Conservation (phyloP, 2,329 filamentous ascomycete species). For the Paecilomyces formosus region DNA sequence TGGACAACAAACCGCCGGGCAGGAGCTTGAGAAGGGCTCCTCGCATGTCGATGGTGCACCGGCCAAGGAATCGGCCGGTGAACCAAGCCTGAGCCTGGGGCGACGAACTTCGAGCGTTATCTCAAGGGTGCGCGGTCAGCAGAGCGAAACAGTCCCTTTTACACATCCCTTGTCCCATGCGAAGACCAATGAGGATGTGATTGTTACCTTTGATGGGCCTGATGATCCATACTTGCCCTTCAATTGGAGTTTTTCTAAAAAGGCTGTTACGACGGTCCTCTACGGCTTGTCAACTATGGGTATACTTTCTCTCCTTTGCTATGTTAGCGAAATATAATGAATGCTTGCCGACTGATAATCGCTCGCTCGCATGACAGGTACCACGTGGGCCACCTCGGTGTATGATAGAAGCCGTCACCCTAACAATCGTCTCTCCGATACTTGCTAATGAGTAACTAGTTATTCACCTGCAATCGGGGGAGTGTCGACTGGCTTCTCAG, state of each 20-base stretch:
- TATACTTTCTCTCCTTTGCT: conserved; percentile 9
- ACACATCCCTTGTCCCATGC: conserved; percentile 34
- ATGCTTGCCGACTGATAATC: conserved; percentile 16
- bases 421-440: no score
- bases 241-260: conserved; percentile 66
- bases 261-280: conserved; percentile 57
- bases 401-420: conserved; percentile 18
- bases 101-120: no score
- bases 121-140: no score
- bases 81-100: no score
- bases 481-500: no score
- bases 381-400: conserved; percentile 46
- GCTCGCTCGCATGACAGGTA: conserved; percentile 22
- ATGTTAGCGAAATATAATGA: background rate
- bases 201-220: conserved; percentile 67
- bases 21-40: no score
- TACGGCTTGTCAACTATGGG: conserved; percentile 60
- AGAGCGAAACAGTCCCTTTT: conserved; percentile 26
- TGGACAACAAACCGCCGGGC: no score
- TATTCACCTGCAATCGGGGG: background rate
- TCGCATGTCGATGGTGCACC: no score
- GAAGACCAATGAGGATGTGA: conserved; percentile 30
- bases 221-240: conserved; percentile 64
- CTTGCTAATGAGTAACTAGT: no score
- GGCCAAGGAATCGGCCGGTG: no score